Conservation (phyloP, 2,329 filamentous ascomycete genomes). For the Xylariales sp. region DNA sequence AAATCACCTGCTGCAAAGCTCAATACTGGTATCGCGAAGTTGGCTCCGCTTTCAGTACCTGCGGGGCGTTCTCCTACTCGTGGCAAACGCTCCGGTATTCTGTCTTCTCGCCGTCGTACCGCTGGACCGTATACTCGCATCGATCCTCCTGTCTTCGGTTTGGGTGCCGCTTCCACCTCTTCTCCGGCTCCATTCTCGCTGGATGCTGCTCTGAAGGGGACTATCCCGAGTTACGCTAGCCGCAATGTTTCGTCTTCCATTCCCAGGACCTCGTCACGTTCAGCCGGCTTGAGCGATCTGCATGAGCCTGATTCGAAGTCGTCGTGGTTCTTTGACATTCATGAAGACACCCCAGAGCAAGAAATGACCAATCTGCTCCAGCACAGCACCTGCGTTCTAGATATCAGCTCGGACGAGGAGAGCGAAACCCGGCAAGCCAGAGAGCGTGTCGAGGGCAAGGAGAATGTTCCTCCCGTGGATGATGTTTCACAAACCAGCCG, state of each 20-base stretch:
- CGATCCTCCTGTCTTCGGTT: conserved; percentile 61
- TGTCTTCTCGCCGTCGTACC: conserved; percentile 62
- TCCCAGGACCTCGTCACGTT: conserved; percentile 23
- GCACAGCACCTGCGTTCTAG: conserved; percentile 79
- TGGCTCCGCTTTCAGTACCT: conserved; percentile 59
- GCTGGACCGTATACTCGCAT: conserved; percentile 62
- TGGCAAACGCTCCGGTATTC: conserved; percentile 61
- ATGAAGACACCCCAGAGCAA: conserved; percentile 86
- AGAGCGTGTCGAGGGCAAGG: conserved; percentile 65
- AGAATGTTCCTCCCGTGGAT: conserved; percentile 78
- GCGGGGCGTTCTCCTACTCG: conserved; percentile 78
- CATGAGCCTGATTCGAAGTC: conserved; percentile 49
- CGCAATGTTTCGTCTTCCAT: conserved; percentile 29
- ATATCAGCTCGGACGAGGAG: conserved; percentile 87
- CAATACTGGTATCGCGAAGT: conserved; percentile 38
- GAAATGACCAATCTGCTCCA: conserved; percentile 90
- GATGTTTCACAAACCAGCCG: conserved; percentile 56
- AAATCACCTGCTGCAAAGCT: conserved; percentile 47
- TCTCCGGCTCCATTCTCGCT: conserved; percentile 72
- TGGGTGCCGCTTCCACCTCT: conserved; percentile 30
- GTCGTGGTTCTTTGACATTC: conserved; percentile 88
- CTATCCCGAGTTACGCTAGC: conserved; percentile 58
- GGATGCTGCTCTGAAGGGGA: conserved; percentile 76
- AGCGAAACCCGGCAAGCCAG: conserved; percentile 48
- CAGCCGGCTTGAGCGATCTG: conserved; percentile 27